Base-by-base conservation (phyloP, 495 filamentous ascomycete species). In the Aspergillus asperescens region DNA sequence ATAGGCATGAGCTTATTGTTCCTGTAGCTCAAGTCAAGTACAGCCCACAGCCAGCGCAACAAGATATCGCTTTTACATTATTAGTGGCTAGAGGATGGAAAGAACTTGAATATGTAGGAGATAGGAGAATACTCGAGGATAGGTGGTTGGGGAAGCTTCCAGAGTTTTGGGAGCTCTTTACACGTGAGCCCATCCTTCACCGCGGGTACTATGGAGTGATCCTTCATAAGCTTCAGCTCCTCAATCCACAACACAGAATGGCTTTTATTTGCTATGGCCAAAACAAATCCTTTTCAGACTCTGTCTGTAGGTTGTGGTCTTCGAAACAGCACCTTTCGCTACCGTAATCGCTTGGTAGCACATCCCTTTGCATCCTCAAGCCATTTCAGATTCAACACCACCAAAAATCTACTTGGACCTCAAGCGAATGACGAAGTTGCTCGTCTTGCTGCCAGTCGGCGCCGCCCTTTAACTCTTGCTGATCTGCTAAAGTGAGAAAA, bases 391-490 rank as follows among this genome's bases (percentile, higher is more conserved):
- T 54, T 54, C 46, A 56, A 48, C 25, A 58, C 62, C 18, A 56
- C 50, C 31, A 62, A 54, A 19, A 57, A 64, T 19, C 35, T 66
- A 5, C 60, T 63, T 38, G 50, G 63, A 10, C 67, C 69, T 48
- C 77, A 79, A 16, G 77, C 77, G 13, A 78, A 87, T 62, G 83
- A 89, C 57, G 84, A 90, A 60, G 85, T 96, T 51, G 78, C 86
- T 27, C 77, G 76, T 37, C 80, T 96, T 31, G 89, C 91, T 34
- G 81, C 83, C 29, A 84, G 85, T 64, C 85, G 86, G 24, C 76
- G 94, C 34, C 88, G 92, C 56, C 80, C 83, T 8, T 75, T 98
- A 63, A 92, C 87, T 18, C 77, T 98, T 15, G 84, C 87, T 39
- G 92, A 97, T 67, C 74, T 98, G 24, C 83, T 96, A 55, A 91